Evolutionary conservation across 2,329 filamentous ascomycete species (phyloP).

Genomic region (Nemania abortiva): DNA sequence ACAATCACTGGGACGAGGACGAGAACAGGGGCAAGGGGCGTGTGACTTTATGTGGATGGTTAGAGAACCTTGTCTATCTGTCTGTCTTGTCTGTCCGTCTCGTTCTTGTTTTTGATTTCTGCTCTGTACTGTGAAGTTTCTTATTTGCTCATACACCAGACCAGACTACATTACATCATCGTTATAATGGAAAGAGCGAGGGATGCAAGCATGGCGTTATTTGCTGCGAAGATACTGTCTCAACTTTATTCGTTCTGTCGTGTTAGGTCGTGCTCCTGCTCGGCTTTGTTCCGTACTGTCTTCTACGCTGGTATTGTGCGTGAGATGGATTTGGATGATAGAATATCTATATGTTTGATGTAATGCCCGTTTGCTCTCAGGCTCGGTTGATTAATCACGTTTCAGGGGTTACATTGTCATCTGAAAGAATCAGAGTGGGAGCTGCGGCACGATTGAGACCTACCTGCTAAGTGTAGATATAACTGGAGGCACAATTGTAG

Average conservation of each 20-base stretch:
- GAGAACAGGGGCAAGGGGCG: background rate
- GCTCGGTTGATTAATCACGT: background rate
- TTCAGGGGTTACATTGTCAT: background rate
- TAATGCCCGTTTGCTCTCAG: background rate
- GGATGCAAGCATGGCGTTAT: slow-evolving; percentile 36
- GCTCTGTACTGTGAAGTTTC: slow-evolving; percentile 22
- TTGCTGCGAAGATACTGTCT: slow-evolving; percentile 17
- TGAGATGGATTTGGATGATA: background rate
- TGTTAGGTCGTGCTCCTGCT: background rate
- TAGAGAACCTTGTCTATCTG: background rate
- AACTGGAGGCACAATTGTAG: background rate
- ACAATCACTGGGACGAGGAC: background rate
- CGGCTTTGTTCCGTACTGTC: background rate
- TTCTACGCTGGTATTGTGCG: background rate
- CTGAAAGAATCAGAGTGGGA: background rate
- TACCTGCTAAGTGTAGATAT: background rate
- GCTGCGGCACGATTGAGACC: background rate
- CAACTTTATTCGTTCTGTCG: background rate
- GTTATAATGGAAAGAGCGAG: slow-evolving; percentile 36
- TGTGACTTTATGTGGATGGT: background rate
- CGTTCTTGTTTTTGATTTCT: slow-evolving; percentile 20
- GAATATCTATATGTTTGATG: background rate
- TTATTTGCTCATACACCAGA: slow-evolving; percentile 29
- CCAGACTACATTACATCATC: slow-evolving; percentile 25
- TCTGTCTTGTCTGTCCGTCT: background rate